Evolutionary conservation across 257 asterid species (phyloP).

Genomic region (Nicotiana tomentosiformis): DNA sequence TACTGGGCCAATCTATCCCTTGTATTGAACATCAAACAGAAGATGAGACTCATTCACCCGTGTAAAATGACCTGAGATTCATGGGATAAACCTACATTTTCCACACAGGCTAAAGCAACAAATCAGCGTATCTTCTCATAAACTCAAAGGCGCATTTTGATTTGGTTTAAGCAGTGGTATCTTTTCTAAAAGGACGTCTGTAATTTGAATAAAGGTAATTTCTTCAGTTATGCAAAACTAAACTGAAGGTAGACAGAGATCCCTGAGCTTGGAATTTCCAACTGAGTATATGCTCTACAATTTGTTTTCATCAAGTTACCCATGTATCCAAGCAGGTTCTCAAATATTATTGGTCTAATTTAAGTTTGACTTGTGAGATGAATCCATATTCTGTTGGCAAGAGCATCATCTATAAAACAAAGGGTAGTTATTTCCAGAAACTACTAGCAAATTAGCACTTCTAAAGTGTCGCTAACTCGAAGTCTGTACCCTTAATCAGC

Average conservation of each 20-base stretch:
- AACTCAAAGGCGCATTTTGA: neutral
- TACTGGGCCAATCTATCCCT: no score
- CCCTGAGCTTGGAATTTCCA: neutral
- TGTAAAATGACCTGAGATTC: no score
- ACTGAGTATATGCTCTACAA: neutral
- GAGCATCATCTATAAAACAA: neutral
- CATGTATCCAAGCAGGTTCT: neutral
- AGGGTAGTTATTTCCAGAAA: neutral
- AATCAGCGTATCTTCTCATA: neutral
- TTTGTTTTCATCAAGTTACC: neutral
- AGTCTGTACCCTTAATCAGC: neutral
- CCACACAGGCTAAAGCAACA: neutral
- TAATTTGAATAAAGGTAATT: neutral
- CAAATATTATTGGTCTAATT: neutral
- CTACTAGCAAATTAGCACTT: neutral
- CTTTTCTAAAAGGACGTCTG: neutral
- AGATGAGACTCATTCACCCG: no score
- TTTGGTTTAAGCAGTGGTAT: neutral
- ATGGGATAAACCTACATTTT: neutral
- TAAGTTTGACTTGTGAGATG: neutral
- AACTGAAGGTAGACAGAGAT: no score
- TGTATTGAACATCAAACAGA: no score
- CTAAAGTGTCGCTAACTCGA: neutral
- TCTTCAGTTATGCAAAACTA: neutral
- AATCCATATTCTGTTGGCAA: neutral